These are phyloP conservation scores for Yamadazyma membranifaciens DNA, from an alignment of 1,139 yeast genomes.

Conservation along the genomic window DNA sequence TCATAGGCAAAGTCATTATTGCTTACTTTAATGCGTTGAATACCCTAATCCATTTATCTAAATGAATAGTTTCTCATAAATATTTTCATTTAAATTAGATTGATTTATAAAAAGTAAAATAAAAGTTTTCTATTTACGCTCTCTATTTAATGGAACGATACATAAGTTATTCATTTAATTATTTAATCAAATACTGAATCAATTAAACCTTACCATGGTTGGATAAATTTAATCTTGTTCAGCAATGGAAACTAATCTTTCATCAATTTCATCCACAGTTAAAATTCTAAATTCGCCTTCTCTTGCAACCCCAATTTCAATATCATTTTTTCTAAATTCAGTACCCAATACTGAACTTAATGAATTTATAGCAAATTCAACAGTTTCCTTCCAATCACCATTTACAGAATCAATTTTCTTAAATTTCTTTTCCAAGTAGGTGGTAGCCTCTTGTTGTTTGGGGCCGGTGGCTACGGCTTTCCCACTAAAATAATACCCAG, in stretches of 20 bases:
- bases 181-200: too few species aligned
- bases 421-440: conserved; percentile 86
- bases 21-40: too few species aligned
- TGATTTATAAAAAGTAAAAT: neutral
- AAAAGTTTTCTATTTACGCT: neutral
- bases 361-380: conserved; percentile 84
- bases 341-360: conserved; percentile 85
- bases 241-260: conserved; percentile 88
- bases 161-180: too few species aligned
- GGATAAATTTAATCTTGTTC: conserved; percentile 70
- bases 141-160: too few species aligned
- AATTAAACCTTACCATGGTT: too few species aligned
- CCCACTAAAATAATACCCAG: conserved; percentile 90
- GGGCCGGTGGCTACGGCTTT: conserved; percentile 97
- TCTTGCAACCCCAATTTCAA: conserved; percentile 90
- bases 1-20: too few species aligned
- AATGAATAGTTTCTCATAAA: too few species aligned
- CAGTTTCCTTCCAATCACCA: conserved; percentile 88
- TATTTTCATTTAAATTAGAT: too few species aligned
- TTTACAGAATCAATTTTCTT: conserved; percentile 71
- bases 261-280: conserved; percentile 86
- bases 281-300: conserved; percentile 67
- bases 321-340: conserved; percentile 88
- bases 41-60: too few species aligned
- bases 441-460: conserved; percentile 93